A percentile compares a stretch with the other conserved stretches of the same genome.
These are phyloP conservation scores for Umbelopsis vinacea DNA, from an alignment of 192 early-diverging fungal species.

Conservation along the genomic window DNA sequence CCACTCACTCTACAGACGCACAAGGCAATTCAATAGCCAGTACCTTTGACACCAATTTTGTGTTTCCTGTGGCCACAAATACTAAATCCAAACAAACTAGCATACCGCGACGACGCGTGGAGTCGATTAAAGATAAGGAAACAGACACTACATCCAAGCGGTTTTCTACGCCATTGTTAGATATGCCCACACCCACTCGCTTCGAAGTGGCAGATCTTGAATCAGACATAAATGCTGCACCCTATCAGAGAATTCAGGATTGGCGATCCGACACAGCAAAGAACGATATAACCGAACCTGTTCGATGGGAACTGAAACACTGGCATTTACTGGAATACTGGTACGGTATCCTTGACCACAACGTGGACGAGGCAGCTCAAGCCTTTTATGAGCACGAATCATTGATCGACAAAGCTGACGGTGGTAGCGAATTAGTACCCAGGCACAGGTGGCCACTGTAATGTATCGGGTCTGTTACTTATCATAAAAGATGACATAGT, in stretches of 20 bases:
- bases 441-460: neutral
- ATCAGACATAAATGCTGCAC: neutral
- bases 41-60: neutral
- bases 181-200: conserved; percentile 9
- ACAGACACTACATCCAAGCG: neutral
- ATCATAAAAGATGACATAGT: too few species aligned
- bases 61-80: neutral
- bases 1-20: neutral
- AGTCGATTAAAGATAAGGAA: neutral
- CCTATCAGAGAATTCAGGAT: neutral
- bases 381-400: conserved; percentile 12
- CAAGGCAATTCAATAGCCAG: neutral
- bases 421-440: neutral
- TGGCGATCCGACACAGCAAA: neutral
- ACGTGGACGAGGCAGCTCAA: neutral
- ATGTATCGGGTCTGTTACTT: neutral
- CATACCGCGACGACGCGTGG: neutral
- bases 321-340: conserved; percentile 15
- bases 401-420: too few species aligned
- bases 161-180: neutral
- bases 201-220: conserved; percentile 1
- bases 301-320: conserved; percentile 3
- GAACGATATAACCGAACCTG: neutral
- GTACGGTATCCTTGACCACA: neutral
- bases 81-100: neutral